Evolutionary conservation across 371 early-diverging fungal species (phyloP), one percentile per base, ranked within the genome.

Genomic region (Mucor velutinosus): DNA sequence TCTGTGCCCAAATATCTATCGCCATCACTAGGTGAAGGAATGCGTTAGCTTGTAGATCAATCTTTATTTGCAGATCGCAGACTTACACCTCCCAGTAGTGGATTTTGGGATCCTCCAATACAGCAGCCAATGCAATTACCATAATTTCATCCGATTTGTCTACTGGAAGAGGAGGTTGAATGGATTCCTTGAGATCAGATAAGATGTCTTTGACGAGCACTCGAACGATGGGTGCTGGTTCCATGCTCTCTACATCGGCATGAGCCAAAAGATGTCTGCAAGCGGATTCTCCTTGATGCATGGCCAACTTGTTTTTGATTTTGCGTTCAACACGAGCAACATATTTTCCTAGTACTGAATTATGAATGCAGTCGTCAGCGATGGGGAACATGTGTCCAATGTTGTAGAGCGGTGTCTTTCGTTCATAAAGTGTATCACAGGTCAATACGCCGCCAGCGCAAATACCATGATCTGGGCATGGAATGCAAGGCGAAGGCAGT

Each of bases 361-460:
- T 64, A 57, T 70, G 67, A 29, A 66, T 62, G 41, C 74, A 74
- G n/a, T 70, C 60, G 37, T 74, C 74, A 7, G 67, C 66, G 39
- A 74, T 61, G 21, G 74, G 74, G 5, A 74, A 47, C 8, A 56
- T 12, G 12, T 43, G 23, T 4, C 60, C 57, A 12, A 60, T 33
- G 29, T 70, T 74, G 27, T 70, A 70, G 41, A 70, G 27, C 3
- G 70, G 65, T 35, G 53, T 59, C 27, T 64, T 66, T 60, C 65
- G 29, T 35, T 70, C 58, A 25, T 70, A 74, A 14, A 74, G 23
- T 8, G 61, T 14, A 35, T 67, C 70, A 30, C 74, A 74, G 19
- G 12, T 41, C 41, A 74, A 21, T 33, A 67, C 67, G 0, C 71
- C 71, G 14, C 51, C 33, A n/a, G 25, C 45, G 25, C 74, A 74